Conservation (phyloP, 2,329 filamentous ascomycete genomes). For the Alternaria longipes region DNA sequence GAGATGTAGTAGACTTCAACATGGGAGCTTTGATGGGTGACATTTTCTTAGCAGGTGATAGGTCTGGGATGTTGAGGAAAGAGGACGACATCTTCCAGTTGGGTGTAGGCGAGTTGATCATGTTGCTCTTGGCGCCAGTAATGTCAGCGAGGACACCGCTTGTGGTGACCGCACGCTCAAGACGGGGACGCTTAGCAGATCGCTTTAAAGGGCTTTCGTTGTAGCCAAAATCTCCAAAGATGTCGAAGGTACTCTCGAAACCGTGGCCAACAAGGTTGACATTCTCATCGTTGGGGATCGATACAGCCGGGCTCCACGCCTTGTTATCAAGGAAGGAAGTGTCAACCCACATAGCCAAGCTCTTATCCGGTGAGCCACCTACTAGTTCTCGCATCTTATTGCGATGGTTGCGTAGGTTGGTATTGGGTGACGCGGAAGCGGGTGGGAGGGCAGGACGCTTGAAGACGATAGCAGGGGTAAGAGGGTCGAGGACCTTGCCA, state of each 20-base stretch:
- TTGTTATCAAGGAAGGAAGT: conserved; percentile 55
- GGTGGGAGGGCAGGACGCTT: conserved; percentile 72
- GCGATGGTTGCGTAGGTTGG: conserved; percentile 87
- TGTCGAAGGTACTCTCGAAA: conserved; percentile 67
- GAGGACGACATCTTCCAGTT: conserved; percentile 49
- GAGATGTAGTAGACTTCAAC: conserved; percentile 40
- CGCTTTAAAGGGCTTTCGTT: conserved; percentile 72
- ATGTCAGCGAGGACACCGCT: conserved; percentile 70
- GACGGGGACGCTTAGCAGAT: conserved; percentile 63
- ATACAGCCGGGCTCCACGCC: conserved; percentile 72
- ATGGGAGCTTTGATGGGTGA: conserved; percentile 45
- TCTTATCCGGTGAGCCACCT: conserved; percentile 74
- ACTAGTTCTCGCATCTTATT: conserved; percentile 83
- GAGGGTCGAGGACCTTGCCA: conserved; percentile 59
- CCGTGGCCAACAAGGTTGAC: conserved; percentile 60
- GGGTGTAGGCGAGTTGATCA: conserved; percentile 46
- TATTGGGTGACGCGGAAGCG: conserved; percentile 88
- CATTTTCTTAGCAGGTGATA: conserved; percentile 43
- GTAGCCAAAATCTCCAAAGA: conserved; percentile 64
- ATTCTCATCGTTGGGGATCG: conserved; percentile 67
- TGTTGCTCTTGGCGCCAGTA: conserved; percentile 63
- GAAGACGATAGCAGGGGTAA: conserved; percentile 86
- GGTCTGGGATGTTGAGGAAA: conserved; percentile 48
- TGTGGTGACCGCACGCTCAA: conserved; percentile 70
- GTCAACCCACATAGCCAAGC: conserved; percentile 61